Base-by-base conservation (phyloP, 2,329 filamentous ascomycete species). In the Apiospora phragmitis region DNA sequence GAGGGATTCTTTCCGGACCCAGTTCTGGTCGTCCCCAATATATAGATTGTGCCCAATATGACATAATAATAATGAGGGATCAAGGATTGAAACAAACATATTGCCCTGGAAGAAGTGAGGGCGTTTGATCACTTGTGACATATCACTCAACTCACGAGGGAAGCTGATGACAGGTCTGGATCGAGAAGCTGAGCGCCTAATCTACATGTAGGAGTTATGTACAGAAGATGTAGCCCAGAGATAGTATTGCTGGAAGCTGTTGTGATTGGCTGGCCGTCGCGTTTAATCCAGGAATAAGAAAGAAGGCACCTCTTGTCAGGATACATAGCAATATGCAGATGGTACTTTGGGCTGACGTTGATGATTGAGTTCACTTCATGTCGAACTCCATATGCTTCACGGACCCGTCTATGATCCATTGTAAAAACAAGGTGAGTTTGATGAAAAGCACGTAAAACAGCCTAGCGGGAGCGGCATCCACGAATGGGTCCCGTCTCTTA, bases 391-490 rank as follows among this genome's bases (percentile, higher is more conserved):
- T 35, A 4, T 32, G 51, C 51, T 59, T 35, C 51, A 59, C 18
- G 55, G 55, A 62, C 55, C 55, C 55, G 55, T 38, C 32, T 21
- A 38, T n/a, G 6, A 14, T 38, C 32, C 32, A 38, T 38, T 12
- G 55, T 38, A 62, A 38, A 38, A 62, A 62, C 55, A 38, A 62
- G 55, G 11, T 62, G 29, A n/a, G 55, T 62, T 62, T 62, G 55
- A 62, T 62, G 55, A 59, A 62, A 62, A 62, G 55, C 55, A 62
- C 55, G 32, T 38, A 62, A 62, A 62, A 62, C 55, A 62, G 55
- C 51, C 51, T n/a, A 59, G 51, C 29, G 35, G n/a, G 21, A 35
- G 55, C 32, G 55, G 55, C 55, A 62, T 35, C 55, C 55, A n/a
- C 35, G 35, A 38, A 18, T 9, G 55, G 55, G 55, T 62, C 32